Percentiles rank a stretch among this genome's conserved stretches.
Conservation (phyloP, 2,329 filamentous ascomycete genomes). For the Onygenales sp. region DNA sequence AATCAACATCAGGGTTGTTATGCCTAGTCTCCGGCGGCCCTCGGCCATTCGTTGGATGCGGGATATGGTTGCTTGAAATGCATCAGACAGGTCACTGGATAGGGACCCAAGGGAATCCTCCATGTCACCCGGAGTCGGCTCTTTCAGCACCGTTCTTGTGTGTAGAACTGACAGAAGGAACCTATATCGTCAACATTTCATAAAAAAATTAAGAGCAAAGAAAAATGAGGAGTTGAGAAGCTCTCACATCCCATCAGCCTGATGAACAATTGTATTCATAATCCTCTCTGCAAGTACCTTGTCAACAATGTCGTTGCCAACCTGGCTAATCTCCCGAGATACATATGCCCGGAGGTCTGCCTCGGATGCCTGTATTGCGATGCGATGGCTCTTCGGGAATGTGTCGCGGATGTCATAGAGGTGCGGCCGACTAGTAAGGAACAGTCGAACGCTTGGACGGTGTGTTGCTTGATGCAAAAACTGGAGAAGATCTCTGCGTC, state of each 20-base stretch:
- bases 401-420: neutral
- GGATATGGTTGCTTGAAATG: no score
- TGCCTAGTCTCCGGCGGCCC: no score
- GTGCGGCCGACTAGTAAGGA: conserved; percentile 1
- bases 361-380: neutral
- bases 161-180: conserved; percentile 1
- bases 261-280: neutral
- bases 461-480: conserved; percentile 1
- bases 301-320: neutral
- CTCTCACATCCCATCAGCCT: conserved; percentile 1
- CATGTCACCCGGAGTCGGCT: conserved; percentile 1
- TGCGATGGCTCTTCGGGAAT: neutral
- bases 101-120: neutral
- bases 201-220: neutral
- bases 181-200: neutral
- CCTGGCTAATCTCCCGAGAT: neutral
- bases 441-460: neutral
- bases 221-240: neutral
- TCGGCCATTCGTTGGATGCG: no score
- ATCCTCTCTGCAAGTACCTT: neutral
- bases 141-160: neutral
- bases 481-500: neutral
- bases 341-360: neutral
- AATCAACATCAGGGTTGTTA: no score
- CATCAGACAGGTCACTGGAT: neutral